These are phyloP conservation scores for Rutidosis leptorrhynchoides DNA, from an alignment of 129 eudicot genomes.

Conservation along the genomic window DNA sequence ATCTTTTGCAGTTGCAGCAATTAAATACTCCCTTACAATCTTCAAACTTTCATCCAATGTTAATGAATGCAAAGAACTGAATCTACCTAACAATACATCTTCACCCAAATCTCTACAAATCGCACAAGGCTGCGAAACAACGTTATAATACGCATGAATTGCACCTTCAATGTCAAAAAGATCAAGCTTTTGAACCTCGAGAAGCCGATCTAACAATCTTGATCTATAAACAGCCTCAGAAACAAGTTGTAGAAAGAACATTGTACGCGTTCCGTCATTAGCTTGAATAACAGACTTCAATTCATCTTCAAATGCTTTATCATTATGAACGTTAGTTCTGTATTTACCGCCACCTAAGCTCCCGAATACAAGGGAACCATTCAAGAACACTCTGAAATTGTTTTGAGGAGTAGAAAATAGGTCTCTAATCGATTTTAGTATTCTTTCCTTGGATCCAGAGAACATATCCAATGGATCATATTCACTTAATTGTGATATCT, in stretches of 20 bases:
- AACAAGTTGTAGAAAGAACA: slow-evolving; percentile 58
- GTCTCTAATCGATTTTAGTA: slow-evolving; percentile 59
- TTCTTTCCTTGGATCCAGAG: slow-evolving; percentile 69
- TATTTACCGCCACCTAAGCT: slow-evolving; percentile 69
- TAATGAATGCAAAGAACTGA: slow-evolving; percentile 51
- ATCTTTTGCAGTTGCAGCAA: slow-evolving; percentile 94
- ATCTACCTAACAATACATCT: slow-evolving; percentile 40
- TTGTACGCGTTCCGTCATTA: slow-evolving; percentile 60
- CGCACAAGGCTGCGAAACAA: slow-evolving; percentile 69
- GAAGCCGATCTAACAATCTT: slow-evolving; percentile 59
- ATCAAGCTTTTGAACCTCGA: slow-evolving; percentile 88
- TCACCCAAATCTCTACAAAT: slow-evolving; percentile 49
- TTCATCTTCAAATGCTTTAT: slow-evolving; percentile 53
- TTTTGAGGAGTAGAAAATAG: slow-evolving; percentile 82
- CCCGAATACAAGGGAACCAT: slow-evolving; percentile 78
- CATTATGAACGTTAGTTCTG: slow-evolving; percentile 35
- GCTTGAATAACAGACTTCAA: slow-evolving; percentile 56
- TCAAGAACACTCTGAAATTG: slow-evolving; percentile 85
- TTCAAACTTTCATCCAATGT: slow-evolving; percentile 57
- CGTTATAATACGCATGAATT: slow-evolving; percentile 89
- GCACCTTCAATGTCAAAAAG: slow-evolving; percentile 84
- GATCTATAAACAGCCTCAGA: slow-evolving; percentile 58
- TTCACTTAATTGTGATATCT: slow-evolving; percentile 77
- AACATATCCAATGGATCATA: slow-evolving; percentile 85
- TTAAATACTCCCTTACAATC: slow-evolving; percentile 70